Conservation (phyloP, 2,329 filamentous ascomycete species). For the Chaetomiaceae sp. region DNA sequence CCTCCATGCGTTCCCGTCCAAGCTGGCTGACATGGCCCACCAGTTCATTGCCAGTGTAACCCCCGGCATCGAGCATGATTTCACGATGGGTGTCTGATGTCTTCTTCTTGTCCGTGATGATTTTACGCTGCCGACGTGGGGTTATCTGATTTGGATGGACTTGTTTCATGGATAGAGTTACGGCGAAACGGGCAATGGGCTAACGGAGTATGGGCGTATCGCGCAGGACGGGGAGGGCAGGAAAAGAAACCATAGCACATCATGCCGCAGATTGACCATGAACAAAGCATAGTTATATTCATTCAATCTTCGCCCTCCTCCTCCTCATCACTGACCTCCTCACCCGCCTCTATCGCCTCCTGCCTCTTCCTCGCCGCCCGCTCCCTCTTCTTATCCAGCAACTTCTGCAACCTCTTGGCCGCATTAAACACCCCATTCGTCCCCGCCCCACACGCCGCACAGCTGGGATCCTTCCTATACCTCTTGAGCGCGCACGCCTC, state of each 20-base stretch:
- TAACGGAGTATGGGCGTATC: conserved; percentile 8
- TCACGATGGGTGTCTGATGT: conserved; percentile 83
- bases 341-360: conserved; percentile 48
- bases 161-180: conserved; percentile 7
- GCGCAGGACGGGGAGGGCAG: not conserved
- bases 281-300: not conserved
- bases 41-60: conserved; percentile 84
- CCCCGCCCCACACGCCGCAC: conserved; percentile 77
- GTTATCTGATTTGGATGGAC: not conserved
- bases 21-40: not conserved
- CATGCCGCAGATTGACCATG: conserved; percentile 6
- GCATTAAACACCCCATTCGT: conserved; percentile 88
- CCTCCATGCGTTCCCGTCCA: not conserved
- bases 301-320: conserved; percentile 11
- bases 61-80: conserved; percentile 95
- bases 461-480: conserved; percentile 82
- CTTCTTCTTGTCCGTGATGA: not conserved
- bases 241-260: not conserved
- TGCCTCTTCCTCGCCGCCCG: conserved; percentile 55
- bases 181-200: not conserved
- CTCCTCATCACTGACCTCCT: conserved; percentile 45
- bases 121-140: not conserved
- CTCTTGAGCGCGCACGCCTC: conserved; percentile 81
- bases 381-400: conserved; percentile 70
- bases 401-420: conserved; percentile 74